These are phyloP conservation scores for Apiotrichum montevideense DNA, from an alignment of 1,284 basidiomycete genomes.

Conservation along the genomic window DNA sequence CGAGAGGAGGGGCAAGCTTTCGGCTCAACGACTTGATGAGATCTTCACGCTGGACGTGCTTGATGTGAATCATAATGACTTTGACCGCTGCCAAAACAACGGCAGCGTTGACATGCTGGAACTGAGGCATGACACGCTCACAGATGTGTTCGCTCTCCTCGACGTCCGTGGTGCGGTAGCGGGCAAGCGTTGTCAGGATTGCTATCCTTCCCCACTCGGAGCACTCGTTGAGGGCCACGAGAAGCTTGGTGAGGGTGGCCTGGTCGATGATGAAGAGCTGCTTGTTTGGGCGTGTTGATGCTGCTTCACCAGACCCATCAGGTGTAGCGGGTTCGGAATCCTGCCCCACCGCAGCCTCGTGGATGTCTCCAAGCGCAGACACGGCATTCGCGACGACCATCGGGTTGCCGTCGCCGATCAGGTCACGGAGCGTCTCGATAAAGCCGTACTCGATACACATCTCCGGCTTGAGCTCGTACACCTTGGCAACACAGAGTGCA, in stretches of 20 bases:
- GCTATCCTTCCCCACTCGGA: slow-evolving; percentile 98
- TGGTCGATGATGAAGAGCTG: slow-evolving; percentile 71
- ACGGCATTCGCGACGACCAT: slow-evolving; percentile 99
- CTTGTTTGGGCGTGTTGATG: slow-evolving; percentile 49
- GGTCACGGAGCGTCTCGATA: slow-evolving; percentile 67
- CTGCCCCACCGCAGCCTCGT: slow-evolving; percentile 50
- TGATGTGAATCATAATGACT: slow-evolving; percentile 96
- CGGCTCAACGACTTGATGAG: slow-evolving; percentile 78
- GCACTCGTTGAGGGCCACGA: slow-evolving; percentile 95
- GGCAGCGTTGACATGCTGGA: slow-evolving; percentile 92
- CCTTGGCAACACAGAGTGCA: slow-evolving; percentile 87
- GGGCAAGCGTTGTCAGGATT: slow-evolving; percentile 75
- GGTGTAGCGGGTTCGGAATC: slow-evolving; percentile 21
- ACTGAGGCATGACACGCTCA: slow-evolving; percentile 95
- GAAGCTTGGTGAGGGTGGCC: slow-evolving; percentile 74
- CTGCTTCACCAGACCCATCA: slow-evolving; percentile 43
- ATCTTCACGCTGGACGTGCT: slow-evolving; percentile 73
- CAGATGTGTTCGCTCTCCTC: slow-evolving; percentile 98
- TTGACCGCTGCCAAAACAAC: slow-evolving; percentile 94
- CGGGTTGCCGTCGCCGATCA: slow-evolving; percentile 78
- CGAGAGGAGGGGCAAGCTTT: slow-evolving; percentile 95
- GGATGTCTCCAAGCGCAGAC: slow-evolving; percentile 92
- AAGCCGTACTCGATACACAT: slow-evolving; percentile 93
- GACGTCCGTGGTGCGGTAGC: slow-evolving; percentile 75
- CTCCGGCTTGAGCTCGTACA: slow-evolving; percentile 94